Evolutionary conservation across 169 alveolate species (phyloP), one percentile per base, ranked within the genome.

Genomic region (Plasmodium fragile): DNA sequence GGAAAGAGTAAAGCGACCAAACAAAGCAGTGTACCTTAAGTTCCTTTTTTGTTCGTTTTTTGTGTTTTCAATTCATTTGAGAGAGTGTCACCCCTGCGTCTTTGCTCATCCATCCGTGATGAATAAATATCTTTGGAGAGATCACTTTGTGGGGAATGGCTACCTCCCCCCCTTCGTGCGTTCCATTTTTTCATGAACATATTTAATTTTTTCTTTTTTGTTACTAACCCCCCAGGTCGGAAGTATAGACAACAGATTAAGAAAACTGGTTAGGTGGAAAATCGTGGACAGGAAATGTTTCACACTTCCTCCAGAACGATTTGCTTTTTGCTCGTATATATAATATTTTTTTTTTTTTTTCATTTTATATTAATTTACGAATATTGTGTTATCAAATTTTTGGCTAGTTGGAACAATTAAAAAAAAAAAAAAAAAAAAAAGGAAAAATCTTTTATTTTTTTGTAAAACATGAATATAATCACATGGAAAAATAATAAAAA

Each of bases 221-320:
- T 22, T 28, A 22, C 70, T 87, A 2, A 32, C 79, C 30, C 81
- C 52, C 16, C 52, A 89, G 94, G 94, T 36, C 22, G 94, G 55
- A 89, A 89, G 49, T 89, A 89, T 18, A 89, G 94, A 65, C 94
- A 89, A 43, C 94, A 89, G 53, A 89, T 89, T 78, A 89, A 89
- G 81, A 89, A 89, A 72, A 89, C 94, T 55, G 94, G 82, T 16
- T 83, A 83, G 36, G 34, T 10, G 28, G 25, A n/a, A 25, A 22
- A 45, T 70, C 25, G 16, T 18, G 45, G 45, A 22, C 49, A 75
- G n/a, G 34, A 75, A 32, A 32, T 25, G 49, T 18, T 36, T 49
- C 59, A 49, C 59, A 49, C 59, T 49, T 49, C 59, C 22, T 22
- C 55, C 32, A 30, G 41, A 75, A 2, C 30, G 34, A 7, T 36